phyloP scores from a whole-genome alignment of 768 basidiomycete genomes.

The Auriscalpium orientale region DNA sequence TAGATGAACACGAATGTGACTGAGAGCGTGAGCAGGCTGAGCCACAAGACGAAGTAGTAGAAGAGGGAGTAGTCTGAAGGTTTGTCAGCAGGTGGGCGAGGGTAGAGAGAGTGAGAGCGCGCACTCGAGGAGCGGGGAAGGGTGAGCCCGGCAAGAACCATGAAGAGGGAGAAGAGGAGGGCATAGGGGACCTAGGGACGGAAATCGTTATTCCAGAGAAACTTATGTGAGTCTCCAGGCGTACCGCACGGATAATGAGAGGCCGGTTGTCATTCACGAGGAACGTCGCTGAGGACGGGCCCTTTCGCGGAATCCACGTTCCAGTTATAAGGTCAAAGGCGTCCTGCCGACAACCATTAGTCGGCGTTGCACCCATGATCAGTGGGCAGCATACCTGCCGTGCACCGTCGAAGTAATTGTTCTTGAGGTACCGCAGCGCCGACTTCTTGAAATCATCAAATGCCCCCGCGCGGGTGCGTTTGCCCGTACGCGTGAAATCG shows the following conservation, averaged over 20 bases:
- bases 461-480: conserved; percentile 71
- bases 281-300: conserved; percentile 60
- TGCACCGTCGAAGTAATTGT: conserved; percentile 94
- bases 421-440: conserved; percentile 79
- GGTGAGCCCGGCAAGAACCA: conserved; percentile 82
- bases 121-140: conserved; percentile 81
- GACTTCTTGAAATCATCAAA: conserved; percentile 87
- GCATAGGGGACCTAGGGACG: conserved; percentile 70
- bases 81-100: conserved; percentile 1
- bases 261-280: conserved; percentile 75
- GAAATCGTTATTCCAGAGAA: not conserved
- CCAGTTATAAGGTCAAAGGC: conserved; percentile 94
- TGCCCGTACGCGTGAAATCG: conserved; percentile 92
- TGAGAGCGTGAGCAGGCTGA: conserved; percentile 52
- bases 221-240: conserved; percentile 21
- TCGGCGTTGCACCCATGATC: not conserved
- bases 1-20: conserved; percentile 70
- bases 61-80: conserved; percentile 73
- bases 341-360: conserved; percentile 45
- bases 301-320: conserved; percentile 77
- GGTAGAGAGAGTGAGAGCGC: conserved; percentile 21
- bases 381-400: conserved; percentile 49
- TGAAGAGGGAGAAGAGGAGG: conserved; percentile 73
- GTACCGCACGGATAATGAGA: conserved; percentile 74
- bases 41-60: conserved; percentile 83